Evolutionary conservation across 176 grass and related monocot genomes (phyloP).

Genomic region (Cymbopogon citratus): DNA sequence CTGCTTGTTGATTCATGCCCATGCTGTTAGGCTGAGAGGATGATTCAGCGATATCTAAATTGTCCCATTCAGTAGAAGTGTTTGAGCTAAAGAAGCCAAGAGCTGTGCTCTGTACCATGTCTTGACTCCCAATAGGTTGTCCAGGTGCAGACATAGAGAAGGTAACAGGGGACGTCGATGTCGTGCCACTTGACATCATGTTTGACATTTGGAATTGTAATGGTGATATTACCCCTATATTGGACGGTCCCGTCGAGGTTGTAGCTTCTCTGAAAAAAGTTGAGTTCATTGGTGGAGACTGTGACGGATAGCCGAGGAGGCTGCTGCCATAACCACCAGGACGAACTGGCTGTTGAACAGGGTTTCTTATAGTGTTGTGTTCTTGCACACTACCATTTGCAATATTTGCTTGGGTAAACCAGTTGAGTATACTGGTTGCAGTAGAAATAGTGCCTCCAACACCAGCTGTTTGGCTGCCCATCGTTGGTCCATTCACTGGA

Average conservation of each 20-base stretch:
- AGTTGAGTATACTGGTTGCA: constrained; percentile 7
- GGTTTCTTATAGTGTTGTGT: constrained; percentile 56
- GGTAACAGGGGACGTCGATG: constrained; percentile 33
- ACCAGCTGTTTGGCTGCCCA: constrained; percentile 36
- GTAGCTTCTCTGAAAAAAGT: constrained; percentile 41
- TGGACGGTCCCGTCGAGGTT: constrained; percentile 41
- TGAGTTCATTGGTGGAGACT: constrained; percentile 44
- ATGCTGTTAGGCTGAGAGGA: constrained; percentile 48
- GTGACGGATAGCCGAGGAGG: constrained; percentile 67
- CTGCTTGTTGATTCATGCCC: constrained; percentile 39
- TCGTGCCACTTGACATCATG: constrained; percentile 65
- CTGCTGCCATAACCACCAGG: constrained; percentile 55
- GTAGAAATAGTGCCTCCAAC: constrained; percentile 29
- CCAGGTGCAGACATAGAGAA: constrained; percentile 45
- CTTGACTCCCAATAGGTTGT: constrained; percentile 29
- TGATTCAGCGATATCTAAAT: constrained; percentile 49
- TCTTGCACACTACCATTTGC: constrained; percentile 58
- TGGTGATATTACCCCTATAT: constrained; percentile 47
- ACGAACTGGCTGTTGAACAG: constrained; percentile 26
- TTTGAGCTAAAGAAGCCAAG: constrained; percentile 54
- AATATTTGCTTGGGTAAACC: not conserved
- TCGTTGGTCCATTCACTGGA: constrained; percentile 56
- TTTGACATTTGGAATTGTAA: constrained; percentile 82
- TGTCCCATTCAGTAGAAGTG: constrained; percentile 42
- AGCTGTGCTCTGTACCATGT: constrained; percentile 43